Percentiles rank a stretch among this genome's conserved stretches.
Evolutionary conservation across 257 asterid species (phyloP).

Genomic region (Euphrasia confusa): DNA sequence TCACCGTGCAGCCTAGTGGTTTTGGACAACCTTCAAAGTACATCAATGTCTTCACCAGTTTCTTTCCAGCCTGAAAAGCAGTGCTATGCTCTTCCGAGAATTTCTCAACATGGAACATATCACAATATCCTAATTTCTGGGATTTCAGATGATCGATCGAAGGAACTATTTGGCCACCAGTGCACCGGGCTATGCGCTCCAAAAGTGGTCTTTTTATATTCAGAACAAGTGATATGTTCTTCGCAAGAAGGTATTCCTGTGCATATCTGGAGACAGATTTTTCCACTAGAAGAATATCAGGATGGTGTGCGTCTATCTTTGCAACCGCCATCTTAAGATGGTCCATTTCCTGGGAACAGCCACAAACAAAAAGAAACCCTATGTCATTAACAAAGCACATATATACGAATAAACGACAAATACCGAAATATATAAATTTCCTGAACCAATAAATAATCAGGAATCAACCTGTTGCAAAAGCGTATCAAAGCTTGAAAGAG

Average conservation of each 20-base stretch:
- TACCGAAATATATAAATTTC: not conserved
- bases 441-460: constrained; percentile 9
- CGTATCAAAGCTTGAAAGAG: constrained; percentile 91
- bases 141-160: constrained; percentile 82
- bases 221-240: constrained; percentile 81
- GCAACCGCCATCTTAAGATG: constrained; percentile 98
- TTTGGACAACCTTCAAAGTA: constrained; percentile 94
- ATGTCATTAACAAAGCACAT: constrained; percentile 8
- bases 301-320: constrained; percentile 74
- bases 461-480: constrained; percentile 85
- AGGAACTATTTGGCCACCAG: constrained; percentile 82
- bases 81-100: constrained; percentile 70
- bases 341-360: constrained; percentile 78
- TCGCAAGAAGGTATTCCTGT: constrained; percentile 88
- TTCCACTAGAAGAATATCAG: constrained; percentile 89
- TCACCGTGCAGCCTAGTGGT: constrained; percentile 88
- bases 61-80: constrained; percentile 70
- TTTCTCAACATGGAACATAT: constrained; percentile 75
- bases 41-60: constrained; percentile 82
- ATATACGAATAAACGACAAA: constrained; percentile 2
- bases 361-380: constrained; percentile 24
- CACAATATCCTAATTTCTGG: constrained; percentile 77
- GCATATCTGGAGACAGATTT: constrained; percentile 94
- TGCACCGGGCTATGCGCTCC: constrained; percentile 93
- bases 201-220: constrained; percentile 76